These are phyloP conservation scores for Globisporangium solare DNA, from an alignment of 352 stramenopile species.

Conservation along the genomic window DNA sequence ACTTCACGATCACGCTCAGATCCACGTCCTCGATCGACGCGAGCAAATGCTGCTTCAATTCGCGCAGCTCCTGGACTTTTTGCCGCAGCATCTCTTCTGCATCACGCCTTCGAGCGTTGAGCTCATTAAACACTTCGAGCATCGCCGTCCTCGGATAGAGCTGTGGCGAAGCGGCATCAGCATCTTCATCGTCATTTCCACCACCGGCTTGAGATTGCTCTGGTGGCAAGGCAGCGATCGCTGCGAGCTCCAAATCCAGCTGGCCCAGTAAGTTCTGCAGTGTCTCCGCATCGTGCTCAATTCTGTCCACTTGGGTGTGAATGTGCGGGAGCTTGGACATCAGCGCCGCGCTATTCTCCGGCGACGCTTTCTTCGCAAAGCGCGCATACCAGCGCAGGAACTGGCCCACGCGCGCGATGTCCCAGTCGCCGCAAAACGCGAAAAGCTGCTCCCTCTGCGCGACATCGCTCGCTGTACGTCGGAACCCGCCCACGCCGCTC, in stretches of 20 bases:
- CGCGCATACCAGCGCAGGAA: conserved; percentile 62
- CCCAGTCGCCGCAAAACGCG: conserved; percentile 55
- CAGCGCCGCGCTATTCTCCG: not conserved
- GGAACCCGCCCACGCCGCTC: conserved; percentile 5
- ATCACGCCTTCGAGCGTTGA: conserved; percentile 21
- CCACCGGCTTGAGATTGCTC: not conserved
- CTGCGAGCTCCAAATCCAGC: conserved; percentile 28
- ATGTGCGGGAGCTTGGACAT: conserved; percentile 17
- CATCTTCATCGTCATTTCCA: conserved; percentile 9
- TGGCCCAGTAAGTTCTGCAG: conserved; percentile 36
- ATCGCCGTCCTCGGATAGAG: not conserved
- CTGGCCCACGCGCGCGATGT: conserved; percentile 38
- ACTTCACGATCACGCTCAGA: conserved; percentile 37
- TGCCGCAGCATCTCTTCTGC: conserved; percentile 21
- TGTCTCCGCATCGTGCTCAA: conserved; percentile 26
- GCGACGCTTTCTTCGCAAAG: conserved; percentile 15
- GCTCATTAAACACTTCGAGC: conserved; percentile 7
- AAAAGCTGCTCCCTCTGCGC: conserved; percentile 47
- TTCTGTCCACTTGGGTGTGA: conserved; percentile 25
- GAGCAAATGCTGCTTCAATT: conserved; percentile 46
- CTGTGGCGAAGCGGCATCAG: not conserved
- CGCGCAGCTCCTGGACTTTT: conserved; percentile 26
- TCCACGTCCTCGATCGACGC: conserved; percentile 56
- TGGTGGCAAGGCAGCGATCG: not conserved
- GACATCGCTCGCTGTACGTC: conserved; percentile 33